These are phyloP conservation scores for Linum usitatissimum DNA, from an alignment of 345 rosid species.

Conservation along the genomic window DNA sequence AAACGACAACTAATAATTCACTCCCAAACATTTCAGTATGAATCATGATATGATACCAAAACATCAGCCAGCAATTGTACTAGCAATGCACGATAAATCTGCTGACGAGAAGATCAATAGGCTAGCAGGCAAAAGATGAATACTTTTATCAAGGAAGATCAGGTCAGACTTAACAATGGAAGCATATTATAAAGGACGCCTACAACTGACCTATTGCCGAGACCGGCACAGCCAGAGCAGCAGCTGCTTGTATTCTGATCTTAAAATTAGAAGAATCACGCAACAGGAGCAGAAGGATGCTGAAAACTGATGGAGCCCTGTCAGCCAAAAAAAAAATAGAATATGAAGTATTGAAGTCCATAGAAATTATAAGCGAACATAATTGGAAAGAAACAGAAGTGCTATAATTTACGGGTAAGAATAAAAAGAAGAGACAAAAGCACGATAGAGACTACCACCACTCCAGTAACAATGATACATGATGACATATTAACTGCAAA, in stretches of 20 bases:
- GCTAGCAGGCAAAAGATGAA: not conserved
- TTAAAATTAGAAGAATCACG: slow-evolving; percentile 91
- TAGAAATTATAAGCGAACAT: not conserved
- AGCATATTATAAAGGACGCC: slow-evolving; percentile 4
- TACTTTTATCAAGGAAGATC: slow-evolving; percentile 3
- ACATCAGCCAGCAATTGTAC: not conserved
- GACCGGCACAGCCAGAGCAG: slow-evolving; percentile 83
- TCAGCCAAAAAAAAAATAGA: slow-evolving; percentile 19
- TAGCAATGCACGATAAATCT: not conserved
- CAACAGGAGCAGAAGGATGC: slow-evolving; percentile 60
- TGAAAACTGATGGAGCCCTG: slow-evolving; percentile 90
- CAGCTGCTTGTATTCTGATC: slow-evolving; percentile 94
- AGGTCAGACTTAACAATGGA: slow-evolving; percentile 7
- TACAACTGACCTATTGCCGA: slow-evolving; percentile 46
- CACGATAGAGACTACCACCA: slow-evolving; percentile 4
- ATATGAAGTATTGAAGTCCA: not conserved
- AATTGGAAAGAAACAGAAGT: not conserved
- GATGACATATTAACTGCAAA: not conserved
- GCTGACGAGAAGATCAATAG: not conserved
- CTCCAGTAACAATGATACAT: not conserved
- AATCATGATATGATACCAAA: not conserved
- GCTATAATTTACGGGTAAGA: not conserved
- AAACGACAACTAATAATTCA: slow-evolving; percentile 4
- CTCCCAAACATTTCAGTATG: not conserved
- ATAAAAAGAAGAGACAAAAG: not conserved